Conservation (phyloP, 768 basidiomycete genomes). For the Rubroboletus pulcherrimus region DNA sequence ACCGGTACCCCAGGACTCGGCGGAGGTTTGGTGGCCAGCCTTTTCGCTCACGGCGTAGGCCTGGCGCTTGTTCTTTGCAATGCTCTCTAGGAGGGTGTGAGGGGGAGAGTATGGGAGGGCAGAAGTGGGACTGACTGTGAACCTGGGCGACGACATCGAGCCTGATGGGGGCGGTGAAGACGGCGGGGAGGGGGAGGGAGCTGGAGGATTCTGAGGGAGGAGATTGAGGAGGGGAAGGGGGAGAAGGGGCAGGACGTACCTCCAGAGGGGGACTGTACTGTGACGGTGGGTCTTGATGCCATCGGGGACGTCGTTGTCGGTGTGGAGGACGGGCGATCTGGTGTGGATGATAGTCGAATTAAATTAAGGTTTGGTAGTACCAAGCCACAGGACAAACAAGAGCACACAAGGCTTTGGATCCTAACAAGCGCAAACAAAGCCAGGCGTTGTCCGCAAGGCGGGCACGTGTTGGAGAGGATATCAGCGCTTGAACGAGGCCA, state of each 20-base stretch:
- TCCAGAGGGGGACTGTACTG: slow-evolving; percentile 71
- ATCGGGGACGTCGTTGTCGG: slow-evolving; percentile 42
- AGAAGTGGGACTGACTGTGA: slow-evolving; percentile 79
- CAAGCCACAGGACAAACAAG: slow-evolving; percentile 30
- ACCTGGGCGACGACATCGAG: slow-evolving; percentile 98
- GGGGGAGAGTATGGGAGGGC: not conserved
- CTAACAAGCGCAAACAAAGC: slow-evolving; percentile 29
- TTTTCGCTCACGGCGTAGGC: slow-evolving; percentile 95
- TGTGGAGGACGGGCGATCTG: slow-evolving; percentile 27
- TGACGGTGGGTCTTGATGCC: slow-evolving; percentile 92
- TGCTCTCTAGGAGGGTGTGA: slow-evolving; percentile 63
- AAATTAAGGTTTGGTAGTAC: slow-evolving; percentile 27
- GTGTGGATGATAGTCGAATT: not conserved
- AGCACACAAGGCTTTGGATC: slow-evolving; percentile 10
- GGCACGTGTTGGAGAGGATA: slow-evolving; percentile 31
- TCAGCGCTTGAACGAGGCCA: slow-evolving; percentile 16
- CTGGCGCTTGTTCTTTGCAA: slow-evolving; percentile 97
- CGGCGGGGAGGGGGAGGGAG: slow-evolving; percentile 91
- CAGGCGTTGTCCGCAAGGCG: slow-evolving; percentile 27
- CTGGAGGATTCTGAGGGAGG: slow-evolving; percentile 66
- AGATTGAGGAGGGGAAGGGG: not conserved
- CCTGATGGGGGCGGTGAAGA: slow-evolving; percentile 96
- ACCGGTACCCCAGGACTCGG: slow-evolving; percentile 99
- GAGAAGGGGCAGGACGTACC: not conserved
- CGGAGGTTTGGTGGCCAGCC: slow-evolving; percentile 98